A percentile compares a stretch with the other conserved stretches of the same genome.
Conservation (phyloP, 441 rosid species). For the Arabidopsis lyrata region DNA sequence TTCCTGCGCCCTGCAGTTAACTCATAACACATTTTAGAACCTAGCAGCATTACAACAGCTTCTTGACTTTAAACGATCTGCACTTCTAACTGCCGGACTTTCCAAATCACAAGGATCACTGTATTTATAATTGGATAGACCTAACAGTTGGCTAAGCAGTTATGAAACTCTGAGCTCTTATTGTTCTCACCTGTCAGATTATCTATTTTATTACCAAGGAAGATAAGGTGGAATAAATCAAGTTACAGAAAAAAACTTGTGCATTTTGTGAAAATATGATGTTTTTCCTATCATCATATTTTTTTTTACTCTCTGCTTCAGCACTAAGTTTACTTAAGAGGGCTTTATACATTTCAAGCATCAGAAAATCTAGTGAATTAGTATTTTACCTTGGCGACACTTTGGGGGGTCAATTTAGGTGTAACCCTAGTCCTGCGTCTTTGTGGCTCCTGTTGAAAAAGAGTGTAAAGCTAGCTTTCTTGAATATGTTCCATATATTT, state of each 20-base stretch:
- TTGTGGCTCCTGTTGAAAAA: slow-evolving; percentile 20
- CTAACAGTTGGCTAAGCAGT: neutral
- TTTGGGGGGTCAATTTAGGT: slow-evolving; percentile 21
- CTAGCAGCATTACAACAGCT: neutral
- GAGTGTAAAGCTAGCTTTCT: slow-evolving; percentile 5
- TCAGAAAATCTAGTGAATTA: neutral
- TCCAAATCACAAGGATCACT: slow-evolving; percentile 10
- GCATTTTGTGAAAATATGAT: neutral
- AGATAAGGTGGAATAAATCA: neutral
- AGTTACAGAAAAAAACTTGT: neutral
- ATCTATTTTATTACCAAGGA: slow-evolving; percentile 3
- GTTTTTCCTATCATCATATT: neutral
- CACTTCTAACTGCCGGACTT: neutral
- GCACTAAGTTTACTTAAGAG: slow-evolving; percentile 3
- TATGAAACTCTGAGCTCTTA: neutral
- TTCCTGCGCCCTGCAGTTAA: neutral
- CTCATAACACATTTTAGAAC: neutral
- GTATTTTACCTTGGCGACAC: slow-evolving; percentile 18
- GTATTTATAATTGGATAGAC: slow-evolving; percentile 15
- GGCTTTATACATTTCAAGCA: neutral
- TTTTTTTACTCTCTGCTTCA: slow-evolving; percentile 5
- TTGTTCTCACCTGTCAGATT: slow-evolving; percentile 6
- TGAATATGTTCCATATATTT: neutral
- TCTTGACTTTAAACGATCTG: neutral
- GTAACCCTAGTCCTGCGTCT: slow-evolving; percentile 28